These are phyloP conservation scores for Starmera dryadoides DNA, from an alignment of 805 yeast genomes.

Conservation along the genomic window DNA sequence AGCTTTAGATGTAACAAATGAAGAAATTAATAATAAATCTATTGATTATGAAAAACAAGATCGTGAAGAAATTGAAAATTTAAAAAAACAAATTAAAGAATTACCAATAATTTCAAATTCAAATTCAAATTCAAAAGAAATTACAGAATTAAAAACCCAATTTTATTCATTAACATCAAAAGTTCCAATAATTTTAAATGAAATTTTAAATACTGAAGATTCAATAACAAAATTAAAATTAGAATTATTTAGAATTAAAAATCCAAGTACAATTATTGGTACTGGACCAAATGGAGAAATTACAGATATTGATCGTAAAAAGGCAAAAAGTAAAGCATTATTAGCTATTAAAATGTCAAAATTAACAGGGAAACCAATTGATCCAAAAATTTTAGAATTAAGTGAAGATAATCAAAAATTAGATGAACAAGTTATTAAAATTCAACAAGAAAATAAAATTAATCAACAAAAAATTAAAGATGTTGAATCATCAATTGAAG, in stretches of 20 bases:
- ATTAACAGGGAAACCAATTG: constrained; percentile 68
- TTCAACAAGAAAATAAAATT: constrained; percentile 44
- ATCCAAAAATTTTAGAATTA: constrained; percentile 27
- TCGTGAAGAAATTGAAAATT: constrained; percentile 30
- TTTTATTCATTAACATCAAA: constrained; percentile 19
- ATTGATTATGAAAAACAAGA: constrained; percentile 39
- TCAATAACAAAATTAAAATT: constrained; percentile 61
- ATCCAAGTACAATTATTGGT: constrained; percentile 69
- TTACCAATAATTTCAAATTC: constrained; percentile 40
- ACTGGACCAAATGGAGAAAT: constrained; percentile 83
- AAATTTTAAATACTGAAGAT: constrained; percentile 54
- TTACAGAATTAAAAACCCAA: constrained; percentile 36
- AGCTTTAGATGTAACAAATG: constrained; percentile 26
- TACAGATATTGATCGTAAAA: constrained; percentile 74
- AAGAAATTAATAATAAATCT: constrained; percentile 30
- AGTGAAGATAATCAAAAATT: constrained; percentile 29
- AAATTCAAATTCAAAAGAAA: constrained; percentile 6
- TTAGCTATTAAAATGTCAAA: constrained; percentile 87
- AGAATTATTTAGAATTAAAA: constrained; percentile 52
- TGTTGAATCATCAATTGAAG: constrained; percentile 61
- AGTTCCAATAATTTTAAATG: constrained; percentile 60
- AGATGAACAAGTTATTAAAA: constrained; percentile 41
- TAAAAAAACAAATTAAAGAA: constrained; percentile 38
- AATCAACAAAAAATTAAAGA: constrained; percentile 60
- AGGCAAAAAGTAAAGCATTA: constrained; percentile 70